Base-by-base conservation (phyloP, 352 stramenopile species). In the Pythium sukuiense region DNA sequence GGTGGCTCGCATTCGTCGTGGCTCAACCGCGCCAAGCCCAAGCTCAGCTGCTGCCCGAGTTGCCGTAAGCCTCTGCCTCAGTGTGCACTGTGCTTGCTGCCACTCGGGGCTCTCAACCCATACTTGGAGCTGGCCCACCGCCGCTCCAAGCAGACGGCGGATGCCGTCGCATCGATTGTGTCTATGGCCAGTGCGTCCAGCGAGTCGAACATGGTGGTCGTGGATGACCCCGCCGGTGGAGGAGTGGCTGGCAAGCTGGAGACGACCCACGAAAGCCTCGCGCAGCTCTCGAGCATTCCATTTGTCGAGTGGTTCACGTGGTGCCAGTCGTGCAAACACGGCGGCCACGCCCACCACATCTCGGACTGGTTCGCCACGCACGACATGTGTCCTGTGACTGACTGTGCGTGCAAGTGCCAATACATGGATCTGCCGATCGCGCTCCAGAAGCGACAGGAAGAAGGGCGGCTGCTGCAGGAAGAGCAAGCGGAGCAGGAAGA, bases 301-400 rank as follows among this genome's bases (percentile, higher is more conserved):
- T 98, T 98, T 68, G 91, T 96, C 13, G 92, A 98, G 76, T 98
- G 92, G 92, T 98, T 97, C 71, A 98, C 91, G 20, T 98, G 95
- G 95, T 98, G 94, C 59, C 92, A 97, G 74, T 84, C 84, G 9
- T 96, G 88, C 66, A 93, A 93, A 69, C 88, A 96, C 60, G 87
- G 88, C 29, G 93, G 92, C 16, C 93, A 98, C 67, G 91, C 95
- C 1, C 92, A 98, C 63, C 95, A 98, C 74, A 77, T 98, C 20
- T 82, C 93, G 20, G 92, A 96, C 58, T 98, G 95, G 95, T 98
- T 98, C 71, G 81, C 86, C 27, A 85, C 85, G 11, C 93, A 98
- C 65, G 70, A 74, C 11, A 83, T 89, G 20, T 98, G 95, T 58
- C 88, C 93, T 30, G 95, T 98, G 16, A 98, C 90, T 39, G 93